Evolutionary conservation across 352 stramenopile genomes (phyloP).

Genomic region (Phytophthora sansomeana): DNA sequence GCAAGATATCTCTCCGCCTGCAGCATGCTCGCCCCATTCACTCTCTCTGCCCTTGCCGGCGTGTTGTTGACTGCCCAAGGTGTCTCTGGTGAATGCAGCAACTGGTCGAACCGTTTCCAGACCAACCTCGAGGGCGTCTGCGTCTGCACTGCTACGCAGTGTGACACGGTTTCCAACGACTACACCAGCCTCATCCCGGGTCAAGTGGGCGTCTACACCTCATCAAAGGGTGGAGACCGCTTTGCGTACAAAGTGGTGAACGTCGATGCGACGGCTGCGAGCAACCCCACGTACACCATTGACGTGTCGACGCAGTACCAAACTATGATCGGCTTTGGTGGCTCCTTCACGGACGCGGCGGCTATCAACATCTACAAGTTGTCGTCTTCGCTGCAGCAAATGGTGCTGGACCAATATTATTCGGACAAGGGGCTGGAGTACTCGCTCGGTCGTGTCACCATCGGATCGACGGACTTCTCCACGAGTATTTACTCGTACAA

Average conservation of each 20-base stretch:
- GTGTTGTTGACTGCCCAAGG: not conserved
- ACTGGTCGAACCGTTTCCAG: constrained; percentile 48
- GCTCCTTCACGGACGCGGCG: constrained; percentile 88
- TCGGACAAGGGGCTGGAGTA: constrained; percentile 78
- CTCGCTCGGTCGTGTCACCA: constrained; percentile 78
- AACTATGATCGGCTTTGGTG: constrained; percentile 89
- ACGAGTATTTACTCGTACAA: constrained; percentile 88
- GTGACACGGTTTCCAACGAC: constrained; percentile 53
- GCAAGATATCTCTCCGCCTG: not conserved
- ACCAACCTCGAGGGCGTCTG: constrained; percentile 49
- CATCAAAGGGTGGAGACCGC: constrained; percentile 48
- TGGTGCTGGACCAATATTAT: constrained; percentile 82
- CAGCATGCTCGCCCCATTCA: constrained; percentile 8
- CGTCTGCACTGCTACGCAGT: constrained; percentile 52
- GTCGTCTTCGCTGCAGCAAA: constrained; percentile 54
- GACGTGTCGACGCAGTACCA: constrained; percentile 63
- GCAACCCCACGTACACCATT: constrained; percentile 43
- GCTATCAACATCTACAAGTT: constrained; percentile 85
- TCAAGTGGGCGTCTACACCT: constrained; percentile 52
- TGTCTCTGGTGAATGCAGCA: constrained; percentile 32
- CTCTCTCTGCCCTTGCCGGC: constrained; percentile 3
- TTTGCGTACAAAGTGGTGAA: constrained; percentile 38
- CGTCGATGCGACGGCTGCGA: constrained; percentile 21
- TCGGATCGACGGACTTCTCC: constrained; percentile 90
- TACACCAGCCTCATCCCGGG: constrained; percentile 43